phyloP scores from a whole-genome alignment of 164 flowering plant genomes.

The Macadamia integrifolia region DNA sequence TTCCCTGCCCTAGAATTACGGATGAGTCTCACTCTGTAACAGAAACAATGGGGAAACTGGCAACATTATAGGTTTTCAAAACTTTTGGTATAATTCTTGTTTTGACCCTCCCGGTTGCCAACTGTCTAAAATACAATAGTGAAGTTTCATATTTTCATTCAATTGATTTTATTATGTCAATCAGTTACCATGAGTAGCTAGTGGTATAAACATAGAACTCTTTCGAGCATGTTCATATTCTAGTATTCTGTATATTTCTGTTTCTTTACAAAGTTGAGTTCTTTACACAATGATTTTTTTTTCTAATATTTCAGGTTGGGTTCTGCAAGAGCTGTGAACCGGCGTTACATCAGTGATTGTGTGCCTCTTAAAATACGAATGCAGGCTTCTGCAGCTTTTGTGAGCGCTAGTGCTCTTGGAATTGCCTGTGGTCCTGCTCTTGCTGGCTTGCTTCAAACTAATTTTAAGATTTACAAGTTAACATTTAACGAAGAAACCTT shows the following conservation, averaged over 20 bases:
- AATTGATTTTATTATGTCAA: too few relatives aligned
- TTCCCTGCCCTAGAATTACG: too few relatives aligned
- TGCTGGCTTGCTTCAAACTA: constrained; percentile 42
- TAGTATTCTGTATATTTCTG: neutral
- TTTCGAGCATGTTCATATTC: neutral
- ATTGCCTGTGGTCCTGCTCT: constrained; percentile 64
- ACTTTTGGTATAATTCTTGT: too few relatives aligned
- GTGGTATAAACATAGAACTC: neutral
- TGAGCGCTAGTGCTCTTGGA: constrained; percentile 62
- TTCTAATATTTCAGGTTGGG: constrained; percentile 35
- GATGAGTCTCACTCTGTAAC: too few relatives aligned
- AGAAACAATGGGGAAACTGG: too few relatives aligned
- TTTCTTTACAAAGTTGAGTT: neutral
- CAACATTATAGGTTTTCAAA: too few relatives aligned
- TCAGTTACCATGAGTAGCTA: too few relatives aligned
- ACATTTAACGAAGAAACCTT: constrained; percentile 46
- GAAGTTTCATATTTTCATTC: too few relatives aligned
- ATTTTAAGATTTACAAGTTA: constrained; percentile 33
- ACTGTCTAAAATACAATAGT: too few relatives aligned
- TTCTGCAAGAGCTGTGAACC: constrained; percentile 59
- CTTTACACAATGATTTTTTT: neutral
- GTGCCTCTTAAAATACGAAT: constrained; percentile 46
- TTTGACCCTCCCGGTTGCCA: too few relatives aligned
- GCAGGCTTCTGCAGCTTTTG: constrained; percentile 66
- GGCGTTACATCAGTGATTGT: constrained; percentile 59